A percentile compares a stretch with the other conserved stretches of the same genome.
These are phyloP conservation scores for Aspergillus oerlinghausenensis DNA, from an alignment of 2,329 filamentous ascomycete species.

Conservation along the genomic window DNA sequence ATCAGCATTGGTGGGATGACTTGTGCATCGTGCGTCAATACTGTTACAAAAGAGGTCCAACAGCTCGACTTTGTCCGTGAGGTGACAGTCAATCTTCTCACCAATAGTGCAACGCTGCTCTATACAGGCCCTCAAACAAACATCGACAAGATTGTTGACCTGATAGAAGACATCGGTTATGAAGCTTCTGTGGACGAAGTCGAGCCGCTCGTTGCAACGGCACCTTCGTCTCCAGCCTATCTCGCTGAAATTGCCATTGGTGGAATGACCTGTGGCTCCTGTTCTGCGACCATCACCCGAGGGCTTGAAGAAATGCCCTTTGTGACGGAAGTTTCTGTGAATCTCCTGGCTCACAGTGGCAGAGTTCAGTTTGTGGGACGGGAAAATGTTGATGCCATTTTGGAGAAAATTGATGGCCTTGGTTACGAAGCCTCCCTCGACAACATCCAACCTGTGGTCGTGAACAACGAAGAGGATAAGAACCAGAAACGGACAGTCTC, in stretches of 20 bases:
- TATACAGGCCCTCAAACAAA: slow-evolving; percentile 48
- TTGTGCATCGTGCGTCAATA: slow-evolving; percentile 64
- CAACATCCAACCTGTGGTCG: slow-evolving; percentile 28
- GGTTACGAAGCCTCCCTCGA: slow-evolving; percentile 63
- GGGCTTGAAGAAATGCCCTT: slow-evolving; percentile 45
- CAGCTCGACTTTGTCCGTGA: slow-evolving; percentile 56
- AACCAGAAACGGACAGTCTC: slow-evolving; percentile 53
- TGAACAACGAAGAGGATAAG: slow-evolving; percentile 28
- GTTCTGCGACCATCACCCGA: slow-evolving; percentile 46
- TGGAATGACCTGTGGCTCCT: slow-evolving; percentile 57
- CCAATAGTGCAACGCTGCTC: slow-evolving; percentile 61
- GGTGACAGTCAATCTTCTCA: slow-evolving; percentile 60
- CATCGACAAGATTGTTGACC: slow-evolving; percentile 43
- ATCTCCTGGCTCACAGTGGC: slow-evolving; percentile 49
- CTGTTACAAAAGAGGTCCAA: slow-evolving; percentile 57
- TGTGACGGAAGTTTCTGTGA: slow-evolving; percentile 47
- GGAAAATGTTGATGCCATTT: slow-evolving; percentile 42
- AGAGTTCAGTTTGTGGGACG: slow-evolving; percentile 47
- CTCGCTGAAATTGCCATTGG: slow-evolving; percentile 48
- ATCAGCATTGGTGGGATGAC: slow-evolving; percentile 66
- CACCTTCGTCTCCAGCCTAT: slow-evolving; percentile 13
- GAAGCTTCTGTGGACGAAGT: slow-evolving; percentile 41
- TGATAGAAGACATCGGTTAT: slow-evolving; percentile 48
- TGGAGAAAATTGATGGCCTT: slow-evolving; percentile 51
- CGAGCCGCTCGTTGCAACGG: slow-evolving; percentile 9